Conservation (phyloP, 495 filamentous ascomycete genomes). For the Penicillium daleae region DNA sequence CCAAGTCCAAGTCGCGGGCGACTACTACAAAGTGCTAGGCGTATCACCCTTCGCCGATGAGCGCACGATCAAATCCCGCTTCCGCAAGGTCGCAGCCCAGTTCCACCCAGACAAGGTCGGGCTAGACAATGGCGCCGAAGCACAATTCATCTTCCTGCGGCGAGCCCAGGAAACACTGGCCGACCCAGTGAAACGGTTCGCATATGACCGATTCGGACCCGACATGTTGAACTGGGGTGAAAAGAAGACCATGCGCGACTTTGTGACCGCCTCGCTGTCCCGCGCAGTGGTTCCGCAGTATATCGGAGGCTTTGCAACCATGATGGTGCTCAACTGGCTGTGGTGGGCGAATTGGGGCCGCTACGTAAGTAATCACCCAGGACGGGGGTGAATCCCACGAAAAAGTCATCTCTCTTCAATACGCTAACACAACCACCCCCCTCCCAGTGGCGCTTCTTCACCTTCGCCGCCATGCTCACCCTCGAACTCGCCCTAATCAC, state of each 20-base stretch:
- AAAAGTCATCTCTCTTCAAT: too few species aligned
- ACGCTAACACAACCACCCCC: conserved; percentile 8
- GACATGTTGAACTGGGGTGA: conserved; percentile 70
- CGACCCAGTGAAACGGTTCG: conserved; percentile 80
- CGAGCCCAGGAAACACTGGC: conserved; percentile 80
- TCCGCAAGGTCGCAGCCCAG: conserved; percentile 79
- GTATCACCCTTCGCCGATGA: conserved; percentile 71
- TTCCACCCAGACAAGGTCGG: conserved; percentile 89
- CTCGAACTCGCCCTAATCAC: conserved; percentile 78
- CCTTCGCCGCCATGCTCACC: conserved; percentile 65
- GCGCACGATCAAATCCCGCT: conserved; percentile 77
- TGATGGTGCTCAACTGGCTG: conserved; percentile 71
- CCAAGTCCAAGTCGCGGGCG: conserved; percentile 66
- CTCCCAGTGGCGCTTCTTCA: conserved; percentile 80
- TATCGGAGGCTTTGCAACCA: conserved; percentile 57
- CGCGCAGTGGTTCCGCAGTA: conserved; percentile 65
- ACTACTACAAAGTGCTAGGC: conserved; percentile 78
- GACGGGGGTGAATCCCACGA: neutral
- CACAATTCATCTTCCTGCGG: conserved; percentile 80
- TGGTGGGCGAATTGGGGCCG: conserved; percentile 84
- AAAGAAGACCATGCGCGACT: conserved; percentile 74
- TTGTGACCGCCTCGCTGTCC: conserved; percentile 65
- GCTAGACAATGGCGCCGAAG: conserved; percentile 41
- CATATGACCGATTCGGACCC: conserved; percentile 91
- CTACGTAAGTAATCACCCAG: conserved; percentile 46